Evolutionary conservation across 176 grass and related monocot genomes (phyloP), one percentile per base, ranked within the genome.

Genomic region (Saccharum officinarum): DNA sequence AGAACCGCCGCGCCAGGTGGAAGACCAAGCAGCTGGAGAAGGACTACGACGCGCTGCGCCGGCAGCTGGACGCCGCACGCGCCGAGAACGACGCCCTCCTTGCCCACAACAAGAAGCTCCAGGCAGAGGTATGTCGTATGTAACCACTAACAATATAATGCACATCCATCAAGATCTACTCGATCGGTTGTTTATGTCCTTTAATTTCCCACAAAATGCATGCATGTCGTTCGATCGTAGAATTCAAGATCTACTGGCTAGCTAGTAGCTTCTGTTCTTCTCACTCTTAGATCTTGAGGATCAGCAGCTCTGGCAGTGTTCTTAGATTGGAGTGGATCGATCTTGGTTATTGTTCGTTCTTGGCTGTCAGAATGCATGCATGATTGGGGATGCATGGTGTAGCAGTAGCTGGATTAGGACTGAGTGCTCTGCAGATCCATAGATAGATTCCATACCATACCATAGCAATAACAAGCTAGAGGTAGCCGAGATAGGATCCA

Each of bases 11-110:
- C 31, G 91, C 91, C 2, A 23, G 91, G 65, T 93, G 91, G 91
- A 93, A 93, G 88, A 93, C 88, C 3, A 93, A 90, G 81, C 77
- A 86, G 81, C 91, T 93, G 14, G 91, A 93, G 81, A 89, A 77
- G 38, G 91, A 93, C 77, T 93, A 78, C 57, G 76, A 89, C 45
- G 63, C 67, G 3, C 88, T 93, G 9, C 87, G 81, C 5, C 67
- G 87, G 10, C 87, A 88, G 81, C 57, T 88, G 5, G 86, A 88
- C 81, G 67, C 87, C 75, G 87, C 80, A 4, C 74, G 80, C 22
- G 75, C 87, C 67, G 87, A 88, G 87, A 88, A 88, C 87, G 87
- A 88, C 81, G 75, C 75, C 1, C 87, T 88, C 5, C 67, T 88
- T 16, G n/a, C 87, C 17, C 87, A 84, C 54, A 88, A 88, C 81